Base-by-base conservation (phyloP, 2,329 filamentous ascomycete species). In the Chaetothyriales sp. region DNA sequence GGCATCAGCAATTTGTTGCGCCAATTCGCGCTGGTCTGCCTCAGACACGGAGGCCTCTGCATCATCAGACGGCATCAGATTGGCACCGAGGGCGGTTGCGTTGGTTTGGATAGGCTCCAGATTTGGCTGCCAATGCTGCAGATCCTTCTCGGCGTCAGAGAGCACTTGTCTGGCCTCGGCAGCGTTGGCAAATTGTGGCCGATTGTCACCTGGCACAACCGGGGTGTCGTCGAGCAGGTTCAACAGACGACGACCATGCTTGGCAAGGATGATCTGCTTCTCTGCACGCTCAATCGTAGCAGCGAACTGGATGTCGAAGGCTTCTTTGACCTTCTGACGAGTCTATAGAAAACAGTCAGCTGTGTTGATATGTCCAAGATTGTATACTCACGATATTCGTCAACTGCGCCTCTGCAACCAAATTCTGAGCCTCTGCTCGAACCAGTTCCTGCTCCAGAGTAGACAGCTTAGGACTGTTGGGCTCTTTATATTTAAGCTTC, bases 401-500 rank as follows among this genome's bases (percentile, higher is more conserved):
- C 66, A 98, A 75, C 69, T 98, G 92, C 19, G 92, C 92, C 70
- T 98, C 92, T 1, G 92, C 92, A 47, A 98, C 92, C 53, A 98
- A 70, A 62, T 87, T 93, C 73, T 96, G 89, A 2, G 92, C 92
- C 73, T 98, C 92, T 20, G 90, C 89, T 58, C 92, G 78, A 49
- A 98, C 89, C 49, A 98, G 80, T 73, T 96, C 92, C 72, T 98
- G 92, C 73, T 98, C 92, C 49, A 96, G 76, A 19, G 83, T 83
- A 36, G 87, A 81, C 50, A 96, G 73, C 65, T 80, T 85, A 26
- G 85, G 75, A 63, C 83, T 93, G 64, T 84, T 79, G 5, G 89
- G 88, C 69, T 96, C 92, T 73, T 92, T 95, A 68, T 83, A 78
- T 75, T 94, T 95, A 60, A 95, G 71, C 69, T 82, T 86, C 59